phyloP scores from a whole-genome alignment of 140 eudicot genomes.

The Anethum foeniculum region DNA sequence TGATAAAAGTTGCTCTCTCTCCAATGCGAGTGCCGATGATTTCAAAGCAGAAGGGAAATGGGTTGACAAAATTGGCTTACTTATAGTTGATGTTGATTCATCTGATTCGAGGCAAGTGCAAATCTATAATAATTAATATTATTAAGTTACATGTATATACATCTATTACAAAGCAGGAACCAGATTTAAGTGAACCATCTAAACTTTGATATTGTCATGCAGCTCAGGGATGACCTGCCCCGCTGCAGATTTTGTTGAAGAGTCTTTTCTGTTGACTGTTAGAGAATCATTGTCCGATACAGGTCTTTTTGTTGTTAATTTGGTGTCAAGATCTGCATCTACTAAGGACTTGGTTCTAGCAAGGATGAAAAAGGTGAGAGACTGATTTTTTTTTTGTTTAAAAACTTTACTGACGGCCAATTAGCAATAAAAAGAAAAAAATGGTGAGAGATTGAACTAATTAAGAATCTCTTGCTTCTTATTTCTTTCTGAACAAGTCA shows the following conservation, averaged over 20 bases:
- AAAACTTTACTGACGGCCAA: background rate
- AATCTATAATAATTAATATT: background rate
- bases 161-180: background rate
- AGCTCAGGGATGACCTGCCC: constrained; percentile 96
- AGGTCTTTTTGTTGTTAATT: constrained; percentile 70
- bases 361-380: constrained; percentile 60
- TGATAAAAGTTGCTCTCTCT: constrained; percentile 4
- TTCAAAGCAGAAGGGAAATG: constrained; percentile 22
- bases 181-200: background rate
- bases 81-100: constrained; percentile 88
- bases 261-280: constrained; percentile 51
- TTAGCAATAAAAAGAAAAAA: constrained; percentile 33
- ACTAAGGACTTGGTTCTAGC: constrained; percentile 55
- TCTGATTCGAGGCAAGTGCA: constrained; percentile 63
- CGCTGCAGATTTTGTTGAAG: constrained; percentile 69
- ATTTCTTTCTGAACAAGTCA: background rate
- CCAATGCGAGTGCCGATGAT: constrained; percentile 14
- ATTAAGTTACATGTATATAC: background rate
- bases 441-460: constrained; percentile 31
- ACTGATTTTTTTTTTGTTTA: background rate
- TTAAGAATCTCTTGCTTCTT: background rate
- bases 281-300: constrained; percentile 47
- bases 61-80: constrained; percentile 40
- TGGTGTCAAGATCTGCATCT: constrained; percentile 73
- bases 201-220: constrained; percentile 13